Evolutionary conservation across 345 rosid species (phyloP).

Genomic region (Turritis glabra): DNA sequence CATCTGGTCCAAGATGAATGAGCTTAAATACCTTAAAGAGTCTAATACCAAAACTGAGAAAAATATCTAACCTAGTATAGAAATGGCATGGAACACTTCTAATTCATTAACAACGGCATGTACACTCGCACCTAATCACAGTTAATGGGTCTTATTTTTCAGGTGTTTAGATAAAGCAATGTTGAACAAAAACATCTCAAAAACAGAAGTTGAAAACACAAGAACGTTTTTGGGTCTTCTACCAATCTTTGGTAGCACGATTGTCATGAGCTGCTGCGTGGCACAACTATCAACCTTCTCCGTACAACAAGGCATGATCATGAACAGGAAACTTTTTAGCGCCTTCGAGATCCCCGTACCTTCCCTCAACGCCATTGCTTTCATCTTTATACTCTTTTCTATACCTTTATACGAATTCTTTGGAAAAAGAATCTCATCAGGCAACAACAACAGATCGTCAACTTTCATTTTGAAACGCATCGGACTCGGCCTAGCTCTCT

Average conservation of each 20-base stretch:
- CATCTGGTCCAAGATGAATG: neutral
- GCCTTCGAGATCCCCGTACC: conserved; percentile 51
- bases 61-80: no score
- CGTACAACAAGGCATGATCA: conserved; percentile 50
- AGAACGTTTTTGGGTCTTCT: conserved; percentile 47
- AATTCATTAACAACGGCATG: no score
- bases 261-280: conserved; percentile 57
- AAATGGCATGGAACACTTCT: no score
- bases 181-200: conserved; percentile 24
- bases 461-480: conserved; percentile 46
- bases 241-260: conserved; percentile 55
- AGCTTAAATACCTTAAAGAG: neutral
- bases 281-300: conserved; percentile 61
- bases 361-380: conserved; percentile 46
- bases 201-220: conserved; percentile 47
- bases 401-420: conserved; percentile 43
- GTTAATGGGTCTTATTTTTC: neutral
- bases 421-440: neutral
- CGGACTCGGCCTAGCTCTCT: conserved; percentile 47
- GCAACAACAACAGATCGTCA: neutral
- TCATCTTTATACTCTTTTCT: conserved; percentile 42
- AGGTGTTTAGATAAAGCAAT: conserved; percentile 52
- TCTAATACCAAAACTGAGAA: neutral
- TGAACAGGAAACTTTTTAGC: conserved; percentile 41
- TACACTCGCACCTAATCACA: no score